These are phyloP conservation scores for Picea abies DNA, from an alignment of 83 land plant genomes.

Conservation along the genomic window DNA sequence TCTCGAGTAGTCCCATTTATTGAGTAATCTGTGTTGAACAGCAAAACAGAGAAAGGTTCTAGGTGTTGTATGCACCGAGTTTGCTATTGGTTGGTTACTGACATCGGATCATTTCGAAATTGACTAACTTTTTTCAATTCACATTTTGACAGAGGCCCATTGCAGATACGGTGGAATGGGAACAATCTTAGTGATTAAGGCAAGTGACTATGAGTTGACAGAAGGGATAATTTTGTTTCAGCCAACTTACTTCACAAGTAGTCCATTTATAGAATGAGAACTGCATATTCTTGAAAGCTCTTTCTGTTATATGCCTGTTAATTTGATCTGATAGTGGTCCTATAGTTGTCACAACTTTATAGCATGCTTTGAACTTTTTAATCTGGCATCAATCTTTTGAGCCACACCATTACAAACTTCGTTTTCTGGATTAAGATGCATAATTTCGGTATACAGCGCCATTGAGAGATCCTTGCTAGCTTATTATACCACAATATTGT, in stretches of 20 bases:
- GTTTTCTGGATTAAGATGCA: background rate
- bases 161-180: conserved; percentile 85
- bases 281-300: background rate
- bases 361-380: background rate
- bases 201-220: conserved; percentile 9
- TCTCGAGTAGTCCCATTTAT: background rate
- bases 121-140: background rate
- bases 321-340: background rate
- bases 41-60: background rate
- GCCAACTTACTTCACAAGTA: background rate
- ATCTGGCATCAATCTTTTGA: background rate
- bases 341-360: background rate
- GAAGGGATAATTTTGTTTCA: background rate
- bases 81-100: background rate
- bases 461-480: background rate
- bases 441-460: background rate
- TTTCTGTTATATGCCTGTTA: background rate
- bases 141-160: conserved; percentile 67
- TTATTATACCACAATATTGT: background rate
- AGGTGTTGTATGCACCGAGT: background rate
- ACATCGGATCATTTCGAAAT: background rate
- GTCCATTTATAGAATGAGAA: background rate
- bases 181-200: conserved; percentile 91
- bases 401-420: no score
- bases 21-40: background rate